These are phyloP conservation scores for Ailanthus altissimus DNA, from an alignment of 345 rosid genomes.

Conservation along the genomic window DNA sequence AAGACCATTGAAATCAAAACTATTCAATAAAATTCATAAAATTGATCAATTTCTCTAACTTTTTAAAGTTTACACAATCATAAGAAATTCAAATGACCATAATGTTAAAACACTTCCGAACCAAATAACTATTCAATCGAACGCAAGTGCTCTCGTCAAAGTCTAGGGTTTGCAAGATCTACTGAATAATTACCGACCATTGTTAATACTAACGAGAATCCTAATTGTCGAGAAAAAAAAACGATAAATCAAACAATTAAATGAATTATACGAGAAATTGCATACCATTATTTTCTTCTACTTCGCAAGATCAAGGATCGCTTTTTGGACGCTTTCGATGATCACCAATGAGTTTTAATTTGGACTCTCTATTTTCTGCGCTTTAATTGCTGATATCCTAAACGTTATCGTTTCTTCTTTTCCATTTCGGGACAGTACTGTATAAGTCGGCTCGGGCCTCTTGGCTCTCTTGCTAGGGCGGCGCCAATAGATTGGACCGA, in stretches of 20 bases:
- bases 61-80: neutral
- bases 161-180: neutral
- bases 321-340: neutral
- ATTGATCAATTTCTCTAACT: neutral
- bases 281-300: slow-evolving; percentile 17
- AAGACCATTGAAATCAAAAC: neutral
- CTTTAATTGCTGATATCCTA: neutral
- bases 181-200: neutral
- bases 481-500: neutral
- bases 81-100: slow-evolving; percentile 5
- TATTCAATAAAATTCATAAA: neutral
- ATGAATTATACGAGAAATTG: neutral
- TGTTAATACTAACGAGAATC: neutral
- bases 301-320: neutral
- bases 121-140: neutral
- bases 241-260: neutral
- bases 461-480: neutral
- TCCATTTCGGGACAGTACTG: neutral
- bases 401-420: neutral
- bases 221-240: neutral
- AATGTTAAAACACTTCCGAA: neutral
- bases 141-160: neutral
- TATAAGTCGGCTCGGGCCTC: neutral
- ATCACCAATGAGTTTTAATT: neutral
- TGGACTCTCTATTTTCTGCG: neutral